phyloP scores from a whole-genome alignment of 345 rosid species.

The Lepidium africanum region DNA sequence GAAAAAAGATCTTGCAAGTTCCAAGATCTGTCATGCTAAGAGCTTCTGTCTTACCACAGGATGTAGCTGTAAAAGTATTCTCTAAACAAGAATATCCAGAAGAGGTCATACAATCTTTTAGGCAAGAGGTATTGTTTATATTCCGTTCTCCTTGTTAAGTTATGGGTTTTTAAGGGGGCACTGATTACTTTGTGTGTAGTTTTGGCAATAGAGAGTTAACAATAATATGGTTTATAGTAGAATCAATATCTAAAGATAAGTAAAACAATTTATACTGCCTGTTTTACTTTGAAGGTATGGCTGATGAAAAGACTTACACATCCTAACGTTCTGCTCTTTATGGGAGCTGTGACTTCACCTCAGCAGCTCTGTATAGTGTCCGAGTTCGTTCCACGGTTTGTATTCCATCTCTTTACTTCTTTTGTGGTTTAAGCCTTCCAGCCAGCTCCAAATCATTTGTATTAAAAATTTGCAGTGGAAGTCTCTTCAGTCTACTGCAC shows the following conservation, averaged over 20 bases:
- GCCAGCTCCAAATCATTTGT: no score
- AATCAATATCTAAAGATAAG: neutral
- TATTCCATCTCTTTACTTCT: constrained; percentile 18
- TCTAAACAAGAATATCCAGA: constrained; percentile 90
- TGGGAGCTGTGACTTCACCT: constrained; percentile 93
- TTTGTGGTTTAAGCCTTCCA: no score
- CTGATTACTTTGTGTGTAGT: neutral
- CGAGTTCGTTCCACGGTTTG: constrained; percentile 92
- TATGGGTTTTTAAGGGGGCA: no score
- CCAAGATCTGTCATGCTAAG: constrained; percentile 7
- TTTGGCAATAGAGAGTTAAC: neutral
- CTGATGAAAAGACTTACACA: constrained; percentile 94
- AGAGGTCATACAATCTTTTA: constrained; percentile 60
- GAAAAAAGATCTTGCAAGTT: neutral
- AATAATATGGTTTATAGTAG: neutral
- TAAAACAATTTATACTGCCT: neutral
- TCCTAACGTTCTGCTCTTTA: constrained; percentile 85
- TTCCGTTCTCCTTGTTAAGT: neutral
- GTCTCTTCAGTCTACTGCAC: constrained; percentile 82
- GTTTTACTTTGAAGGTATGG: constrained; percentile 49
- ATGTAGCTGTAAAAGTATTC: constrained; percentile 94
- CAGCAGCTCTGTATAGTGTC: constrained; percentile 91
- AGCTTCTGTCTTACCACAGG: constrained; percentile 46
- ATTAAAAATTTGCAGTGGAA: constrained; percentile 79
- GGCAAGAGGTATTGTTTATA: constrained; percentile 63